Conservation (phyloP, 306 rosid species). For the Abrus pulchellus region DNA sequence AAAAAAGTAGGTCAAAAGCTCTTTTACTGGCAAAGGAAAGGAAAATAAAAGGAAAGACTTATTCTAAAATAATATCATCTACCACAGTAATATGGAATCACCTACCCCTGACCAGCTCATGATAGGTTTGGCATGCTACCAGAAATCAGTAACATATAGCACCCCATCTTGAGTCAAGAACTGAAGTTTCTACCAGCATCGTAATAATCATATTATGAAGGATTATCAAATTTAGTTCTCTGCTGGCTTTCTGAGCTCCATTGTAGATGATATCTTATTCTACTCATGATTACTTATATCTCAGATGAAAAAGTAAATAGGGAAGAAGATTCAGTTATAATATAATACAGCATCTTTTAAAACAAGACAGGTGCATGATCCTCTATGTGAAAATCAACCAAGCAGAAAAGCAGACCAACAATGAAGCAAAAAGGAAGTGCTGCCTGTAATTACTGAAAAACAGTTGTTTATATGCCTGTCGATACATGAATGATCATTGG, state of each 20-base stretch:
- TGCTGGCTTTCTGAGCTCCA: background rate
- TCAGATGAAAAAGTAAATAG: slow-evolving; percentile 7
- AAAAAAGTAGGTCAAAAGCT: too few relatives aligned
- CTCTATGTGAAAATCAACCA: background rate
- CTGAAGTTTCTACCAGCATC: too few relatives aligned
- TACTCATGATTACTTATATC: background rate
- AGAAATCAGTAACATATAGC: background rate
- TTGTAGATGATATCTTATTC: background rate
- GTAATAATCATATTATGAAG: background rate
- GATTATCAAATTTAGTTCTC: background rate
- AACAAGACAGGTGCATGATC: background rate
- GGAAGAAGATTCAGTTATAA: background rate
- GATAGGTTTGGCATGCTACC: background rate
- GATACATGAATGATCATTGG: slow-evolving; percentile 30
- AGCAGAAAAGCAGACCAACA: background rate
- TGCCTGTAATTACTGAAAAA: background rate
- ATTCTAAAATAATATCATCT: background rate
- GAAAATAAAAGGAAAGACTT: background rate
- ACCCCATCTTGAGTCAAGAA: background rate
- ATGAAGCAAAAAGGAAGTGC: background rate
- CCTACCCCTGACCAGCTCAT: background rate
- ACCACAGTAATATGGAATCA: background rate
- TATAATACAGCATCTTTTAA: background rate
- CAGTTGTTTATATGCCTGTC: background rate
- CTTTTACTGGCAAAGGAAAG: too few relatives aligned